Conservation (phyloP, 805 yeast species). For the Komagataella ulmi region DNA sequence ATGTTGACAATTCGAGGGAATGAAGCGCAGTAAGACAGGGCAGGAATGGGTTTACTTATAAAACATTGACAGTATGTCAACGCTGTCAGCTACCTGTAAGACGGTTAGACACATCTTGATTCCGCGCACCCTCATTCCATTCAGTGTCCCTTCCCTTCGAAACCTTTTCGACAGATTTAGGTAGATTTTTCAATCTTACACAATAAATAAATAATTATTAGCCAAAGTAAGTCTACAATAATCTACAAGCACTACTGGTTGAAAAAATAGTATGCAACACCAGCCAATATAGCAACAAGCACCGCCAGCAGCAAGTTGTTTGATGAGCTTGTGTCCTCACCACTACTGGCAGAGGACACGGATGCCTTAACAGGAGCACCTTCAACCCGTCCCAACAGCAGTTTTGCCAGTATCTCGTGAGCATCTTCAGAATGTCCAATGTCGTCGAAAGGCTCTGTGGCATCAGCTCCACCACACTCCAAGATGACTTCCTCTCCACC, state of each 20-base stretch:
- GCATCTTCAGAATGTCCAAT: constrained; percentile 99
- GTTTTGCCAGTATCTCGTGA: constrained; percentile 51
- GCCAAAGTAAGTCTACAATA: not conserved
- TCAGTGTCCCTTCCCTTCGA: not conserved
- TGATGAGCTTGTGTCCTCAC: constrained; percentile 8
- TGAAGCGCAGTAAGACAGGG: not conserved
- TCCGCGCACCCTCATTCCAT: not conserved
- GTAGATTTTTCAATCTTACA: not conserved
- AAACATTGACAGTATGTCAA: not conserved
- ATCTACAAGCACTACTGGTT: not conserved
- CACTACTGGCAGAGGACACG: constrained; percentile 6
- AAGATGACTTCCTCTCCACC: constrained; percentile 57
- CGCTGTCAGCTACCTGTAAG: not conserved
- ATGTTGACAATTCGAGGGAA: not conserved
- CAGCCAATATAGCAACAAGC: constrained; percentile 24
- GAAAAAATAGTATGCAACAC: constrained; percentile 24
- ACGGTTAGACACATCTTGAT: no score
- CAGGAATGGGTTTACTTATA: not conserved
- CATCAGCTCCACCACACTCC: constrained; percentile 71
- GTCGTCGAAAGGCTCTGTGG: constrained; percentile 64
- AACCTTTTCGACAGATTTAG: no score
- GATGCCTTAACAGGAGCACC: constrained; percentile 25
- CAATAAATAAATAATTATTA: not conserved
- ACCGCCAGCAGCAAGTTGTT: constrained; percentile 16
- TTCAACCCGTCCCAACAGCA: constrained; percentile 71